Evolutionary conservation across 129 eudicot species (phyloP).

Genomic region (Flaveria brownii): DNA sequence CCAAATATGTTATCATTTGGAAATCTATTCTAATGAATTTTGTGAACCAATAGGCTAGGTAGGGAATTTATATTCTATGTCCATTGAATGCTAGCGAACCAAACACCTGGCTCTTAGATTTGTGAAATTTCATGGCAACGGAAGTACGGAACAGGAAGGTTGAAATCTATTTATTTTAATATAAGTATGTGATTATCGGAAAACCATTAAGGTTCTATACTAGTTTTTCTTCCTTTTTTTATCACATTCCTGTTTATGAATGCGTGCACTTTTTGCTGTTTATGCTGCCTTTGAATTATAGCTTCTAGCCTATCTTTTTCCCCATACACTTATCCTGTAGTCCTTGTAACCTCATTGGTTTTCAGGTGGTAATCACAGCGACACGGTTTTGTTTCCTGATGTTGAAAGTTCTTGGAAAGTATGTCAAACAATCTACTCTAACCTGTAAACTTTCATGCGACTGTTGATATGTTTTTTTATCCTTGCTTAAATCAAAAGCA

Average conservation of each 20-base stretch:
- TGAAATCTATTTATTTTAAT: too few relatives aligned
- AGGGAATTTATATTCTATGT: not conserved
- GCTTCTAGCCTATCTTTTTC: not conserved
- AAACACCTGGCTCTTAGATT: not conserved
- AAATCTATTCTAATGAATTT: not conserved
- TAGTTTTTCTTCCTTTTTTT: not conserved
- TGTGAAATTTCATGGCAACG: constrained; percentile 11
- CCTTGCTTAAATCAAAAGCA: not conserved
- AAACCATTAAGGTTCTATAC: constrained; percentile 5
- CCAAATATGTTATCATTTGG: not conserved
- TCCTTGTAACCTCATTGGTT: not conserved
- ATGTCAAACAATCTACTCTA: constrained; percentile 30
- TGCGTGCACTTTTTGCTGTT: not conserved
- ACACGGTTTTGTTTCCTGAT: constrained; percentile 73
- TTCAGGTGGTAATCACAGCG: constrained; percentile 73
- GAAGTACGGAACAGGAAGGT: not conserved
- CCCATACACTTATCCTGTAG: not conserved
- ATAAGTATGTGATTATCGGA: not conserved
- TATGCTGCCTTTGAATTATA: constrained; percentile 15
- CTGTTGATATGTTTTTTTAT: constrained; percentile 1
- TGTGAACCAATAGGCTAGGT: not conserved
- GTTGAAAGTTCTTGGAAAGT: constrained; percentile 95
- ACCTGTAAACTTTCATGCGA: not conserved
- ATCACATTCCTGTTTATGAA: not conserved
- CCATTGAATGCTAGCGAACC: not conserved